A percentile compares a stretch with the other conserved stretches of the same genome.
Conservation (phyloP, 1,284 basidiomycete genomes). For the Ustilago sp. region DNA sequence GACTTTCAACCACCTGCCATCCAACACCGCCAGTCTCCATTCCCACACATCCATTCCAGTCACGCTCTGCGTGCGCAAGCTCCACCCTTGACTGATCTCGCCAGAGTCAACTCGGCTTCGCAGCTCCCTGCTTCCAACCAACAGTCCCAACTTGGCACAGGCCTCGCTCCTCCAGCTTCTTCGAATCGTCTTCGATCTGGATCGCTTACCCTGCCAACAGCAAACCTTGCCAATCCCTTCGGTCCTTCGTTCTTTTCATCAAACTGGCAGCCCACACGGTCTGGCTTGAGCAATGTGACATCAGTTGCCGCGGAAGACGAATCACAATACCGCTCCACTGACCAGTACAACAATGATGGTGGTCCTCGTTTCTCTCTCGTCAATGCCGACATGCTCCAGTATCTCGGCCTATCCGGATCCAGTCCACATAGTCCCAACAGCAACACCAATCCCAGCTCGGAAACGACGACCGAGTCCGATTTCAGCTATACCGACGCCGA, state of each 20-base stretch:
- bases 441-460: background rate
- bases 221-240: slow-evolving; percentile 50
- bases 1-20: slow-evolving; percentile 9
- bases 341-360: slow-evolving; percentile 6
- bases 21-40: slow-evolving; percentile 9
- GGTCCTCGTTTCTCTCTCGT: slow-evolving; percentile 36
- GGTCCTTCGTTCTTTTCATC: slow-evolving; percentile 59
- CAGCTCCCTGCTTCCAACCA: slow-evolving; percentile 4
- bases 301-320: slow-evolving; percentile 31
- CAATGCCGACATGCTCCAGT: slow-evolving; percentile 56
- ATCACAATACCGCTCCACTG: background rate
- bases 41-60: background rate
- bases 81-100: slow-evolving; percentile 1
- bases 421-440: background rate
- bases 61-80: background rate
- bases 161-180: slow-evolving; percentile 13
- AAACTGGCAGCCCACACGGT: slow-evolving; percentile 50
- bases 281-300: slow-evolving; percentile 48
- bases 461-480: slow-evolving; percentile 7
- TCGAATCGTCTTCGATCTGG: slow-evolving; percentile 49
- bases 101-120: slow-evolving; percentile 7
- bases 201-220: slow-evolving; percentile 43
- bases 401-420: slow-evolving; percentile 52
- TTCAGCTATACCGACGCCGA: slow-evolving; percentile 19
- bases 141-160: background rate